A percentile compares a stretch with the other conserved stretches of the same genome.
Conservation (phyloP, 352 stramenopile genomes). For the Phytophthora gonapodyides region DNA sequence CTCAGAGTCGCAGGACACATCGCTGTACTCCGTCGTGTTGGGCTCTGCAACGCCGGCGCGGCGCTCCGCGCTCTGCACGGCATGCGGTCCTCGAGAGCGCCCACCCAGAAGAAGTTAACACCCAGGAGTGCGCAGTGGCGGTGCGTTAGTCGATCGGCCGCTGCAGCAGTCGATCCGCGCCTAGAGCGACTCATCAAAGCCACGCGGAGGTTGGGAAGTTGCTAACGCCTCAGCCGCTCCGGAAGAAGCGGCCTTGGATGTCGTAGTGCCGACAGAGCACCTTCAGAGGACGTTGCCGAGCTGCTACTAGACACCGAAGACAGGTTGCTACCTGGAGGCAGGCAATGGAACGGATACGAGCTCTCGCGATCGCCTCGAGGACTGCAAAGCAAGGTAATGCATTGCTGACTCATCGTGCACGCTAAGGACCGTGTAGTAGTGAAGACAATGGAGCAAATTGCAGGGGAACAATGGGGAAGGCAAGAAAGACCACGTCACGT, state of each 20-base stretch:
- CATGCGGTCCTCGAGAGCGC: constrained; percentile 18
- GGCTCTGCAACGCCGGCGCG: constrained; percentile 5
- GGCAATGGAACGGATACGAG: constrained; percentile 4
- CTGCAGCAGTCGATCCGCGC: not conserved
- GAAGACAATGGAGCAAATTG: no score
- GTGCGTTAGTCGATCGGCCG: constrained; percentile 23
- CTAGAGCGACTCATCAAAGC: no score
- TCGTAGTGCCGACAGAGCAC: not conserved
- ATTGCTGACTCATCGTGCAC: constrained; percentile 14
- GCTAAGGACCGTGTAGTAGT: no score
- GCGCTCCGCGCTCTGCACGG: constrained; percentile 18
- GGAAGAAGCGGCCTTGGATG: constrained; percentile 12
- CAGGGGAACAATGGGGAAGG: no score
- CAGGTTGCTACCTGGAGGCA: not conserved
- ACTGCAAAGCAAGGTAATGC: constrained; percentile 2
- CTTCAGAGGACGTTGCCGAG: not conserved
- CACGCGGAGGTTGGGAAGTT: constrained; percentile 1
- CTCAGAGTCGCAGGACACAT: constrained; percentile 10
- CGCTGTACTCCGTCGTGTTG: constrained; percentile 4
- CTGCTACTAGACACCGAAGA: no score
- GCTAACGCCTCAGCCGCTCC: constrained; percentile 29
- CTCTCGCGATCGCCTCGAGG: not conserved
- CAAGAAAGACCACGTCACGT: not conserved
- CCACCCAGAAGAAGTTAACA: not conserved
- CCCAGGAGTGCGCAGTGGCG: constrained; percentile 16